Conservation (phyloP, 2,329 filamentous ascomycete species). For the Hypocreales sp. region DNA sequence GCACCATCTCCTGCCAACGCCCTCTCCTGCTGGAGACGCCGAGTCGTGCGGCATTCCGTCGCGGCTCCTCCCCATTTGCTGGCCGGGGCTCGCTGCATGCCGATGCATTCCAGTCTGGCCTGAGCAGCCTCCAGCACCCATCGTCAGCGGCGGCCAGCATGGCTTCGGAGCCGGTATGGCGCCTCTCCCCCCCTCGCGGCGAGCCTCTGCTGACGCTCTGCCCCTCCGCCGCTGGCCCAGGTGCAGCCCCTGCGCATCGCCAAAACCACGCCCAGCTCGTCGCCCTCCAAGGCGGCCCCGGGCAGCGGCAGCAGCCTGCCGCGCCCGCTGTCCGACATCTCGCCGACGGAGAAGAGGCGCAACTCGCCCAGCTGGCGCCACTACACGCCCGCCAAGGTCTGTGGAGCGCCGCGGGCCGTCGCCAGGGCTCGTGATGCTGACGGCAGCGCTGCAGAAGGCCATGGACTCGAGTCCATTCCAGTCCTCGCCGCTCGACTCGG, state of each 20-base stretch:
- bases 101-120: conserved; percentile 14
- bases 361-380: conserved; percentile 91
- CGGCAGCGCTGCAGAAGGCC: conserved; percentile 39
- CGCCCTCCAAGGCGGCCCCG: conserved; percentile 48
- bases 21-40: no score
- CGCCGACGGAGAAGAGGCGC: conserved; percentile 67
- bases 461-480: conserved; percentile 72
- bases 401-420: conserved; percentile 4
- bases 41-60: conserved; percentile 15
- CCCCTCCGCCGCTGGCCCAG: conserved; percentile 25
- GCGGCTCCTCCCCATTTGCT: conserved; percentile 6
- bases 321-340: conserved; percentile 78
- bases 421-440: conserved; percentile 12
- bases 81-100: conserved; percentile 11
- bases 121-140: conserved; percentile 8
- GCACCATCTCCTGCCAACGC: no score
- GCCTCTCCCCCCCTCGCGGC: conserved; percentile 6
- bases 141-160: conserved; percentile 13
- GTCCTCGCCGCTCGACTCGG: conserved; percentile 56
- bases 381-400: conserved; percentile 22
- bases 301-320: conserved; percentile 44
- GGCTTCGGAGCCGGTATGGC: conserved; percentile 23
- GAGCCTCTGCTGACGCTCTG: no score
- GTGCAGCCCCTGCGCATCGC: conserved; percentile 68
- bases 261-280: conserved; percentile 45